phyloP scores from a whole-genome alignment of 2,329 filamentous ascomycete species.

The Lasiodiplodia hormozganensis region DNA sequence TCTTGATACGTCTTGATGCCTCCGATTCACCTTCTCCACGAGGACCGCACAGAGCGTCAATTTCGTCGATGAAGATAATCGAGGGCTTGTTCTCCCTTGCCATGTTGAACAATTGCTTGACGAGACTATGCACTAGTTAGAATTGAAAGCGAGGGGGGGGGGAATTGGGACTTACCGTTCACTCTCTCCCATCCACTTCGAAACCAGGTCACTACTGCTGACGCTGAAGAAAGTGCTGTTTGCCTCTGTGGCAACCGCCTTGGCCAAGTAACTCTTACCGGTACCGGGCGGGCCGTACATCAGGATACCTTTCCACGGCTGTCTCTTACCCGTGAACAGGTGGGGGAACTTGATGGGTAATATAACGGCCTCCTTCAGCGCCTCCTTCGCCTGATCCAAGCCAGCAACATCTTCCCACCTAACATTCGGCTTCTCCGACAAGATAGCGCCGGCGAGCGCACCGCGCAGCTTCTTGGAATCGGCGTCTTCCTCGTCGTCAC shows the following conservation, averaged over 20 bases:
- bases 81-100: slow-evolving; percentile 97
- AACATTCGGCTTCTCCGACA: slow-evolving; percentile 94
- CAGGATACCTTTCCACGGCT: slow-evolving; percentile 98
- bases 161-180: slow-evolving; percentile 73
- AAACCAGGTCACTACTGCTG: slow-evolving; percentile 94
- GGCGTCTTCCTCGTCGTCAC: slow-evolving; percentile 77
- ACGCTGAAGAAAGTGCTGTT: slow-evolving; percentile 99
- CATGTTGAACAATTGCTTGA: slow-evolving; percentile 97
- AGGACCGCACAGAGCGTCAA: slow-evolving; percentile 94
- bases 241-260: slow-evolving; percentile 96
- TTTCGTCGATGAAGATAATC: slow-evolving; percentile 98
- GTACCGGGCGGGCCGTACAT: slow-evolving; percentile 96
- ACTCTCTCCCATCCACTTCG: slow-evolving; percentile 99
- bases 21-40: slow-evolving; percentile 95
- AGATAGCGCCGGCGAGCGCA: slow-evolving; percentile 87
- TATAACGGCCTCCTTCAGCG: slow-evolving; percentile 96
- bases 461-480: slow-evolving; percentile 95
- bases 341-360: slow-evolving; percentile 98
- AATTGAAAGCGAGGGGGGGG: slow-evolving; percentile 28
- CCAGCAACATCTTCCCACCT: slow-evolving; percentile 99
- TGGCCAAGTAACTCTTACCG: slow-evolving; percentile 96
- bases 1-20: slow-evolving; percentile 97
- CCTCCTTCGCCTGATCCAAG: slow-evolving; percentile 92
- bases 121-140: slow-evolving; percentile 65
- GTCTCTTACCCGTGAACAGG: slow-evolving; percentile 91